Percentiles rank a stretch among this genome's conserved stretches.
Conservation (phyloP, 83 land plant genomes). For the Picea abies region DNA sequence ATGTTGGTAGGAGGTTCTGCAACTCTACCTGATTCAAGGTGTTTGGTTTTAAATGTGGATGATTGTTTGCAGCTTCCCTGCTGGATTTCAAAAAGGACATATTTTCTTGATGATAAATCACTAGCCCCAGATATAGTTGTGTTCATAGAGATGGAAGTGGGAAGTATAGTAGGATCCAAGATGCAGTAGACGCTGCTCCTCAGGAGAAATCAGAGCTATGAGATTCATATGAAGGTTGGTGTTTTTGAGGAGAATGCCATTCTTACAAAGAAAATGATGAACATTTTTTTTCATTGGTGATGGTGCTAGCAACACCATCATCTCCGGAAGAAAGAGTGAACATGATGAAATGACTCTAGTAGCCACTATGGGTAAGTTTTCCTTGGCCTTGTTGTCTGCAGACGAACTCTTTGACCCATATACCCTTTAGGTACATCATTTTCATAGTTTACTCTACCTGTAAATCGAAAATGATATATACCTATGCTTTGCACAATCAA, state of each 20-base stretch:
- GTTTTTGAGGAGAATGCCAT: slow-evolving; percentile 32
- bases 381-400: not conserved
- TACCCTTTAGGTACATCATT: no score
- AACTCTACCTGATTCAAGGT: no score
- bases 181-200: slow-evolving; percentile 41
- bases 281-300: slow-evolving; percentile 40
- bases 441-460: no score
- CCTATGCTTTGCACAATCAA: no score
- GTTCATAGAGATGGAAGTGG: slow-evolving; percentile 50
- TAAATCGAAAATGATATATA: no score
- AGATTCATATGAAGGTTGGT: slow-evolving; percentile 49
- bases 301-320: slow-evolving; percentile 29
- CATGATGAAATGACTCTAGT: slow-evolving; percentile 42
- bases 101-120: no score
- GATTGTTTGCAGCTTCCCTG: no score
- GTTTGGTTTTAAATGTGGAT: no score
- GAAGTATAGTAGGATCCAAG: slow-evolving; percentile 38
- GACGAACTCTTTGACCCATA: no score
- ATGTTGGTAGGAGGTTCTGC: no score
- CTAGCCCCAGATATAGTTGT: slow-evolving; percentile 51
- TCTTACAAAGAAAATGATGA: slow-evolving; percentile 21
- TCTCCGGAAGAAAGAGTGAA: slow-evolving; percentile 53
- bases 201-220: slow-evolving; percentile 24
- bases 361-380: slow-evolving; percentile 52
- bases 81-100: no score